Conservation (phyloP, 495 filamentous ascomycete genomes). For the Pyrenula aspistea region DNA sequence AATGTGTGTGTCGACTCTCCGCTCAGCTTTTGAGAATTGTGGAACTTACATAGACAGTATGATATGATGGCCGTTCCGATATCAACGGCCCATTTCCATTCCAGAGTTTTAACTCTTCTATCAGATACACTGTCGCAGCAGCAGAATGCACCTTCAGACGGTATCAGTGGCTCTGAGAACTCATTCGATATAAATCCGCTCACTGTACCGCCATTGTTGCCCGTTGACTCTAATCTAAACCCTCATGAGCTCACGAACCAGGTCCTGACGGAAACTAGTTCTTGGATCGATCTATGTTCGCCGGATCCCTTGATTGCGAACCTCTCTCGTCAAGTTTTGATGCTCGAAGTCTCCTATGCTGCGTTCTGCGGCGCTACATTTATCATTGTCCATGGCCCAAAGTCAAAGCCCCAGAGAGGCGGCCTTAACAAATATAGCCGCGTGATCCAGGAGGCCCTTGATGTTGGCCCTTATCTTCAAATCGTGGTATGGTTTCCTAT, state of each 20-base stretch:
- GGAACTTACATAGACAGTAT: slow-evolving; percentile 63
- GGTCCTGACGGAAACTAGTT: slow-evolving; percentile 59
- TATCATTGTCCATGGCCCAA: slow-evolving; percentile 69
- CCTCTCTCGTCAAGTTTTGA: slow-evolving; percentile 77
- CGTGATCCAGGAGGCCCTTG: slow-evolving; percentile 69
- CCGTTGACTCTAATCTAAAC: slow-evolving; percentile 60
- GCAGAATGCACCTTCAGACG: slow-evolving; percentile 13
- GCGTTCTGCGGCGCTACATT: slow-evolving; percentile 84
- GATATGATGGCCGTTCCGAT: slow-evolving; percentile 84
- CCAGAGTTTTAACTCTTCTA: slow-evolving; percentile 54
- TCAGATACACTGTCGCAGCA: slow-evolving; percentile 40
- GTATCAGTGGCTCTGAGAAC: slow-evolving; percentile 21
- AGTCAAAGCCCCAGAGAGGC: slow-evolving; percentile 35
- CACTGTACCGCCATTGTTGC: slow-evolving; percentile 56
- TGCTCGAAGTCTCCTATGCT: slow-evolving; percentile 84
- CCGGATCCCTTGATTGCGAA: slow-evolving; percentile 68
- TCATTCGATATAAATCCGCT: slow-evolving; percentile 30
- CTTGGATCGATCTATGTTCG: slow-evolving; percentile 86
- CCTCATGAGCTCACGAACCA: slow-evolving; percentile 62
- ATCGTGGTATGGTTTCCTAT: slow-evolving; percentile 74
- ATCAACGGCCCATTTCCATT: slow-evolving; percentile 72
- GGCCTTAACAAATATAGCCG: slow-evolving; percentile 64
- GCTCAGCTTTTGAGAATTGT: slow-evolving; percentile 1
- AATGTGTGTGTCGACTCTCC: slow-evolving; percentile 23
- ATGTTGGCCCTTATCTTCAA: slow-evolving; percentile 60